phyloP scores from a whole-genome alignment of 768 basidiomycete species.

The Crucibulum laeve region DNA sequence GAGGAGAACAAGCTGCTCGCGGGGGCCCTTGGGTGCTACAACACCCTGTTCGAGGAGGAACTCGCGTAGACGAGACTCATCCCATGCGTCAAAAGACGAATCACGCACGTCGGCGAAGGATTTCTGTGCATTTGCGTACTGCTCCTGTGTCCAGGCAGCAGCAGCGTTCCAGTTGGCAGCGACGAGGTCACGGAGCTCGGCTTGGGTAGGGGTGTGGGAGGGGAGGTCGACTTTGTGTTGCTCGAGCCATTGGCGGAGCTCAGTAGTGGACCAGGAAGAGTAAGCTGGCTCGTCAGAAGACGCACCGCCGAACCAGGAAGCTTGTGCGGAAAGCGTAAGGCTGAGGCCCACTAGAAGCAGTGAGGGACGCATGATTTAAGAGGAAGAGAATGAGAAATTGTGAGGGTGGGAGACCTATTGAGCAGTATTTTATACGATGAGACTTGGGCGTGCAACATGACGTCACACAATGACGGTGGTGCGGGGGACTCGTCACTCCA shows the following conservation, averaged over 20 bases:
- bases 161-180: conserved; percentile 56
- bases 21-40: conserved; percentile 72
- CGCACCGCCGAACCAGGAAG: conserved; percentile 49
- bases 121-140: conserved; percentile 60
- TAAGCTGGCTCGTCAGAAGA: conserved; percentile 31
- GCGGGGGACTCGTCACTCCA: too few relatives aligned
- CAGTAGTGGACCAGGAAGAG: conserved; percentile 54
- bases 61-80: conserved; percentile 75
- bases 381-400: not conserved
- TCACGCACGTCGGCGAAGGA: conserved; percentile 57
- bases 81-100: conserved; percentile 73
- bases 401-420: not conserved
- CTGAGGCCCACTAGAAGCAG: conserved; percentile 5
- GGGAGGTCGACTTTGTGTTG: conserved; percentile 59
- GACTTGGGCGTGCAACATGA: not conserved
- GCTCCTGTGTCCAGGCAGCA: conserved; percentile 56
- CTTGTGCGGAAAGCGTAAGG: conserved; percentile 31
- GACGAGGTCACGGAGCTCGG: conserved; percentile 43
- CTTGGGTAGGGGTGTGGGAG: conserved; percentile 33
- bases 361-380: conserved; percentile 1
- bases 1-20: conserved; percentile 74
- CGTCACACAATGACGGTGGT: conserved; percentile 9
- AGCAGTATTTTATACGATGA: not conserved
- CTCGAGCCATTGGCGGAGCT: conserved; percentile 68
- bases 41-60: conserved; percentile 87